Evolutionary conservation across 345 rosid species (phyloP).

Genomic region (Gossypium bickii): DNA sequence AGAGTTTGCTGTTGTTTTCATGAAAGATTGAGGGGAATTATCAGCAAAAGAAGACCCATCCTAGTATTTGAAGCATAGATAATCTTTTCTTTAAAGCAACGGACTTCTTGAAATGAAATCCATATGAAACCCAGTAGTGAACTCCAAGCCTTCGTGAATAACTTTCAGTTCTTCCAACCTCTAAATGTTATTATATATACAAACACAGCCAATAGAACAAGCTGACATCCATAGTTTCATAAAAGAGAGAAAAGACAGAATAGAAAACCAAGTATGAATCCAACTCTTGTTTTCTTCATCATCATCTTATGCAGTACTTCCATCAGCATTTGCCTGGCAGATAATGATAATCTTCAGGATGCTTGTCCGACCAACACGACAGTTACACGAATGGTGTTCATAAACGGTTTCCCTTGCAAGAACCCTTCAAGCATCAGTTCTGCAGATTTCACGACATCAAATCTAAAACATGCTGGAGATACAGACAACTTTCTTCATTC

Average conservation of each 20-base stretch:
- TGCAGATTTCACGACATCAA: conserved; percentile 64
- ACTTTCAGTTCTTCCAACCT: conserved; percentile 7
- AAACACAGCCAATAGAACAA: not conserved
- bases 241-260: not conserved
- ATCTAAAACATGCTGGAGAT: conserved; percentile 44
- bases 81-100: not conserved
- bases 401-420: conserved; percentile 84
- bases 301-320: conserved; percentile 23
- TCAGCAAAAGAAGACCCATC: conserved; percentile 3
- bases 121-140: conserved; percentile 3
- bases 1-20: conserved; percentile 10
- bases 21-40: conserved; percentile 8
- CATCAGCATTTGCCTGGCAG: conserved; percentile 31
- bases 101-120: not conserved
- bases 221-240: conserved; percentile 8
- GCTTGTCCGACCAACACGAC: conserved; percentile 53
- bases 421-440: conserved; percentile 37
- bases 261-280: conserved; percentile 31
- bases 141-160: conserved; percentile 4
- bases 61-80: conserved; percentile 11
- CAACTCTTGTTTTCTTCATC: conserved; percentile 18
- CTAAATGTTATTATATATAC: conserved; percentile 3
- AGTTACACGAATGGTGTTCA: conserved; percentile 33
- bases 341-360: conserved; percentile 55
- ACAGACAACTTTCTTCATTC: conserved; percentile 53